These are phyloP conservation scores for Dalechampia spathulata DNA, from an alignment of 441 rosid species.

Conservation along the genomic window DNA sequence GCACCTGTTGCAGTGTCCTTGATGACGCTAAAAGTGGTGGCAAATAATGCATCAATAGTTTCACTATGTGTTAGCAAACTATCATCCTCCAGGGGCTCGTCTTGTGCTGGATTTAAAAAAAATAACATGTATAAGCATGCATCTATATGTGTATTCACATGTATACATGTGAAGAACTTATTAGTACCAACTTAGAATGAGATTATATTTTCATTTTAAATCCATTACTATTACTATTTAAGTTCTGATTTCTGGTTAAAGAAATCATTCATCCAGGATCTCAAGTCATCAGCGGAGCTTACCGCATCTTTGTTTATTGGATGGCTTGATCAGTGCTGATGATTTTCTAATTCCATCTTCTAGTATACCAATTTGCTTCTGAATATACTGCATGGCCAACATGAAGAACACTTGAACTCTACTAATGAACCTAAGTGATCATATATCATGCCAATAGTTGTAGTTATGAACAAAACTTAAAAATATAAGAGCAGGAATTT, in stretches of 20 bases:
- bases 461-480: neutral
- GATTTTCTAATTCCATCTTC: slow-evolving; percentile 78
- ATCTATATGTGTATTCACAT: neutral
- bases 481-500: neutral
- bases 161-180: neutral
- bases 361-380: slow-evolving; percentile 59
- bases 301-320: slow-evolving; percentile 38
- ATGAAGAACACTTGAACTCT: neutral
- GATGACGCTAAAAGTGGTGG: slow-evolving; percentile 69
- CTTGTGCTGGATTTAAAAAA: slow-evolving; percentile 25
- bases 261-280: slow-evolving; percentile 5
- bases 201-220: neutral
- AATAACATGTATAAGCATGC: neutral
- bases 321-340: slow-evolving; percentile 51
- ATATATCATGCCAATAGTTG: neutral
- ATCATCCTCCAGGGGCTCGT: slow-evolving; percentile 41
- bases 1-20: slow-evolving; percentile 53
- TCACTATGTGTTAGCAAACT: slow-evolving; percentile 49
- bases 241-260: neutral
- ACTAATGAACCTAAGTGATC: neutral
- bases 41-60: slow-evolving; percentile 79
- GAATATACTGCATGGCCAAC: slow-evolving; percentile 56
- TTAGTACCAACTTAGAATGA: neutral
- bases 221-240: neutral
- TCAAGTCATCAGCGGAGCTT: slow-evolving; percentile 22